Evolutionary conservation across 306 rosid genomes (phyloP).

Genomic region (Vigna unguiculata): DNA sequence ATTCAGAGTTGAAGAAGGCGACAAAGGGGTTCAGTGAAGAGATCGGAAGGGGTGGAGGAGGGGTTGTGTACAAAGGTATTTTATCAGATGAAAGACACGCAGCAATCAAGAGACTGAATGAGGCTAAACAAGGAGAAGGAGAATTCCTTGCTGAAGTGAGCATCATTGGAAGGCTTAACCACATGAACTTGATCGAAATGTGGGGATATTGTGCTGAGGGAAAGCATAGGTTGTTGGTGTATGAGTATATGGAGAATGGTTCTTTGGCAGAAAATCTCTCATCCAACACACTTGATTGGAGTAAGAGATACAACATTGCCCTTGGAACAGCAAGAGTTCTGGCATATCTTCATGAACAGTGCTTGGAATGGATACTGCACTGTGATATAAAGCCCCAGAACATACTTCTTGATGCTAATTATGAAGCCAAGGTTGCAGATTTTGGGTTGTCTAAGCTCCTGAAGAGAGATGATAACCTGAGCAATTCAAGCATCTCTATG

Average conservation of each 20-base stretch:
- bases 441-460: constrained; percentile 44
- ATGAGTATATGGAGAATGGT: constrained; percentile 48
- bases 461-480: constrained; percentile 15
- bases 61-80: constrained; percentile 58
- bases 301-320: constrained; percentile 37
- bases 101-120: constrained; percentile 51
- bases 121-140: constrained; percentile 47
- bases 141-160: constrained; percentile 46
- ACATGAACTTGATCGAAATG: constrained; percentile 51
- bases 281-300: constrained; percentile 43
- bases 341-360: constrained; percentile 43
- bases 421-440: constrained; percentile 38
- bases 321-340: constrained; percentile 42
- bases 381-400: constrained; percentile 49
- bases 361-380: constrained; percentile 46
- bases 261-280: constrained; percentile 40
- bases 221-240: constrained; percentile 41
- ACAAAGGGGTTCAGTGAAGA: constrained; percentile 53
- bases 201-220: constrained; percentile 53
- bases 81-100: constrained; percentile 54
- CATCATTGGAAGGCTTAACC: constrained; percentile 48
- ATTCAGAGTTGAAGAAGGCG: constrained; percentile 51
- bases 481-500: constrained; percentile 7
- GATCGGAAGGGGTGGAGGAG: constrained; percentile 65
- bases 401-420: constrained; percentile 42